Evolutionary conservation across 208 protist genomes (phyloP).

Genomic region (Zelonia costaricensis): DNA sequence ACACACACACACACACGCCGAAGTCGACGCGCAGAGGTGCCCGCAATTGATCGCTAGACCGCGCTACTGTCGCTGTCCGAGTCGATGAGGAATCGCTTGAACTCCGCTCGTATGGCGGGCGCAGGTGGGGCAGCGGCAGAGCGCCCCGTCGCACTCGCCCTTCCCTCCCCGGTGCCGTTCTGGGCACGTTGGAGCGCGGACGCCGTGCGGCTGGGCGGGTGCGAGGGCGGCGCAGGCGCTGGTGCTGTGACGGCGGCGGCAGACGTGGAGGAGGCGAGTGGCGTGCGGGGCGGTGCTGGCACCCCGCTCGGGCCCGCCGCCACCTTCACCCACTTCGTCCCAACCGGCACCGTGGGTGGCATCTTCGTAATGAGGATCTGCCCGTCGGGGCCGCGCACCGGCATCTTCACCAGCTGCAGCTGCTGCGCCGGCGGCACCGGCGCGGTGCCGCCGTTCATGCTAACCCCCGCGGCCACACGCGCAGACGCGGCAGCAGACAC

Average conservation of each 20-base stretch:
- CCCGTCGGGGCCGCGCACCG: neutral
- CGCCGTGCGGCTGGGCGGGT: slow-evolving; percentile 11
- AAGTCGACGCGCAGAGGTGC: neutral
- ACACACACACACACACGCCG: neutral
- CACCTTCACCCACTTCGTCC: slow-evolving; percentile 16
- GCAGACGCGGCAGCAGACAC: neutral
- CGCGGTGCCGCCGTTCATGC: too few relatives aligned
- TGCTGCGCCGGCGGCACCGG: neutral
- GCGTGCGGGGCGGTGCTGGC: too few relatives aligned
- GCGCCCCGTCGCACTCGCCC: neutral
- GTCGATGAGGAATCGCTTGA: slow-evolving; percentile 65
- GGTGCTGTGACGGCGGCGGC: slow-evolving; percentile 1
- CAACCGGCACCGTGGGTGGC: slow-evolving; percentile 4
- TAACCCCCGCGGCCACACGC: too few relatives aligned
- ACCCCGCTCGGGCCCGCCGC: too few relatives aligned
- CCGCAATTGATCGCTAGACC: too few relatives aligned
- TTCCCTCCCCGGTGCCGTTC: neutral
- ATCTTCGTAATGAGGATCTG: neutral
- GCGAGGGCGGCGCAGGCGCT: slow-evolving; percentile 8
- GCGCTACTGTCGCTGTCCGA: slow-evolving; percentile 66
- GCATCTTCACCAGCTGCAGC: slow-evolving; percentile 6
- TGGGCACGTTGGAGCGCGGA: neutral
- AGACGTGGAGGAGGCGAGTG: too few relatives aligned
- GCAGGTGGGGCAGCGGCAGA: neutral
- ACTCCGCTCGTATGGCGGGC: slow-evolving; percentile 14